A percentile compares a stretch with the other conserved stretches of the same genome.
phyloP scores from a whole-genome alignment of 106 monocot genomes.

The Allium cepa region DNA sequence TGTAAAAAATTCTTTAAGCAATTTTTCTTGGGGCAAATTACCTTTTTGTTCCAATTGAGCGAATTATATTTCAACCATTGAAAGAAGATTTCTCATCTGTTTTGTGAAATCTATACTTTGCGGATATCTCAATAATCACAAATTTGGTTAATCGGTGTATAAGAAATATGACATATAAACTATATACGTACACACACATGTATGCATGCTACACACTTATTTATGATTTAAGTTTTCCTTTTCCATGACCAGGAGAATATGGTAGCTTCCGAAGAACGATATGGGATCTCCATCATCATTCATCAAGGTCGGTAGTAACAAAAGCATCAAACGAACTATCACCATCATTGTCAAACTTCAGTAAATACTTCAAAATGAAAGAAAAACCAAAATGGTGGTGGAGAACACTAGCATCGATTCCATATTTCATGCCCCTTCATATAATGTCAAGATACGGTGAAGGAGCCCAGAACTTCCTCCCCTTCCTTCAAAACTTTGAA shows the following conservation, averaged over 20 bases:
- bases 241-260: background rate
- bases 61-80: too few species aligned
- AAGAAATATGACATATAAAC: too few species aligned
- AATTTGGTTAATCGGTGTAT: too few species aligned
- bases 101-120: too few species aligned
- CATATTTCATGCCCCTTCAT: constrained; percentile 52
- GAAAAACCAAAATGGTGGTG: constrained; percentile 71
- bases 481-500: constrained; percentile 51
- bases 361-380: constrained; percentile 22
- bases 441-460: constrained; percentile 47
- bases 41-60: too few species aligned
- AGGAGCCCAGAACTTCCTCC: constrained; percentile 45
- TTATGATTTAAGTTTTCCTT: background rate
- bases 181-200: too few species aligned
- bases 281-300: background rate
- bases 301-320: background rate
- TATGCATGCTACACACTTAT: background rate
- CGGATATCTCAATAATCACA: too few species aligned
- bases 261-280: background rate
- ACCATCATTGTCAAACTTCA: constrained; percentile 39
- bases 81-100: too few species aligned
- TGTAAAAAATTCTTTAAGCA: too few species aligned
- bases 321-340: constrained; percentile 57
- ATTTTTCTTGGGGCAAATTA: too few species aligned
- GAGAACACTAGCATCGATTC: constrained; percentile 66